Evolutionary conservation across 306 rosid species (phyloP), one percentile per base, ranked within the genome.

Genomic region (Pyrus bretschneideri): DNA sequence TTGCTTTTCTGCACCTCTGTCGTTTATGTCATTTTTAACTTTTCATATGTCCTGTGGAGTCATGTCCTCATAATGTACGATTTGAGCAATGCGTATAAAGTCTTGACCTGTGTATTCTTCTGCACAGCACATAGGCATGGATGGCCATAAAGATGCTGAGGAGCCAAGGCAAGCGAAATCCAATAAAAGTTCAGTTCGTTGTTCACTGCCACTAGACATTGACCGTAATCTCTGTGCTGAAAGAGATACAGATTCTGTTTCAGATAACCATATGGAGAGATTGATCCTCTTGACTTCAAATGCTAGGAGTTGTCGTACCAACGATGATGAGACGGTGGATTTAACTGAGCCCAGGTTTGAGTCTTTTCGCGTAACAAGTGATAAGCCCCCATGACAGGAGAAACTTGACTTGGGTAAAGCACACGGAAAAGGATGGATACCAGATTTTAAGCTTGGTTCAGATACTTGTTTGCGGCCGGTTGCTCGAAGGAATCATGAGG

Each of bases 271-370:
- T 68, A 84, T 83, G 79, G 83, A 92, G 73, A 88, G 85, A 70
- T 77, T 85, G 83, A 73, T 84, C 67, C 81, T 82, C 76, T 81
- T 78, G 76, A 84, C 89, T 67, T 82, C 91, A 33, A 87, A 87
- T 21, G 86, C 82, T 64, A 83, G 82, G 80, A 88, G 84, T 52
- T 51, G 83, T 85, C 87, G 59, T 66, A 82, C 87, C 80, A 64
- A 82, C 11, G 91, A 89, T 65, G 92, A 88, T 69, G 97, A 90
- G 78, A 82, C 67, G 40, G 93, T 92, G 22, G 99, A 95, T 84
- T 78, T 95, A 63, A 85, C 92, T 2, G 97, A 95, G 84, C 99
- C 99, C 25, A 90, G 93, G 80, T 83, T 85, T 4, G 96, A 95
- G 84, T 88, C 99, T 73, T 95, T 95, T 83, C 74, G 82, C 73